Conservation (phyloP, 208 protist species). For the Crithidia expoeki region DNA sequence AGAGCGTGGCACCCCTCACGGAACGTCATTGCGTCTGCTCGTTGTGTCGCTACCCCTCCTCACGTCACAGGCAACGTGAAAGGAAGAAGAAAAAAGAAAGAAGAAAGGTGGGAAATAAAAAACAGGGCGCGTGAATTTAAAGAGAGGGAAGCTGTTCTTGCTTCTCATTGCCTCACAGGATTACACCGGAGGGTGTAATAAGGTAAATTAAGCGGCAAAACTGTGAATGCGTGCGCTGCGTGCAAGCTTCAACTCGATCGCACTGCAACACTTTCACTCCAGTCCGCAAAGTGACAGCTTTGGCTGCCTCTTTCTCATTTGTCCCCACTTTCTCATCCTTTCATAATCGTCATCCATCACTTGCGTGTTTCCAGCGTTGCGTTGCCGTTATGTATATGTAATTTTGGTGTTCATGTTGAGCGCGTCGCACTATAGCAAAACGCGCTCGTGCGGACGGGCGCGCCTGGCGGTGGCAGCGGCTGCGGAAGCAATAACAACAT, state of each 20-base stretch:
- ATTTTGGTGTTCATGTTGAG: neutral
- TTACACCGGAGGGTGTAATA: neutral
- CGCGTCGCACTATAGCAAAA: too few relatives aligned
- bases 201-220: neutral
- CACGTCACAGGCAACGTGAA: neutral
- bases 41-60: neutral
- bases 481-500: too few relatives aligned
- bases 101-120: neutral
- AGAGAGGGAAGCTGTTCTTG: too few relatives aligned
- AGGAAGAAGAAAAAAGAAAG: neutral
- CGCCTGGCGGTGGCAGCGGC: too few relatives aligned
- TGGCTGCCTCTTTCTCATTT: neutral
- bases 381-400: constrained; percentile 7
- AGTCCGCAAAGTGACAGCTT: neutral
- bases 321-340: neutral
- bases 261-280: neutral
- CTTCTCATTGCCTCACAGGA: too few relatives aligned
- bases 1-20: neutral
- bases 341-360: neutral
- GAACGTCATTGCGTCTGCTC: neutral
- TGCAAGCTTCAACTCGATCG: constrained; percentile 3
- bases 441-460: neutral
- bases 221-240: neutral
- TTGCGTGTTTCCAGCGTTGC: too few relatives aligned
- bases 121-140: neutral